These are phyloP conservation scores for Colletotrichum sp. DNA, from an alignment of 2,329 filamentous ascomycete species.

Conservation along the genomic window DNA sequence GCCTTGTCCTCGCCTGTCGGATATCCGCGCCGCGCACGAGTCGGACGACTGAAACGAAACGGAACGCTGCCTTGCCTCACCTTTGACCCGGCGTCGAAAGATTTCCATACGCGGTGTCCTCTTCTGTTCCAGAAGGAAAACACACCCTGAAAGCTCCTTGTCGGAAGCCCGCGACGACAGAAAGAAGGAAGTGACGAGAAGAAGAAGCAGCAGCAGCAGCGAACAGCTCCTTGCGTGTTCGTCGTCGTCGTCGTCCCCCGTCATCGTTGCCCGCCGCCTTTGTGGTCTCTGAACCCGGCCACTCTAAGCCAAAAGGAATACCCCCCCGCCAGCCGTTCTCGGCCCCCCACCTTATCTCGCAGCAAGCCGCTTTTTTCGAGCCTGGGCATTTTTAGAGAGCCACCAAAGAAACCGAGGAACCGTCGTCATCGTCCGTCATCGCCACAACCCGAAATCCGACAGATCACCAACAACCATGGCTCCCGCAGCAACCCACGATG, in stretches of 20 bases:
- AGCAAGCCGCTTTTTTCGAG: slow-evolving; percentile 12
- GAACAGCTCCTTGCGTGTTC: background rate
- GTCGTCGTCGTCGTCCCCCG: background rate
- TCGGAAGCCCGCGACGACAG: background rate
- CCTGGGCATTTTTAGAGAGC: slow-evolving; percentile 1
- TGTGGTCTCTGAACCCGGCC: background rate
- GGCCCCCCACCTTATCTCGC: slow-evolving; percentile 19
- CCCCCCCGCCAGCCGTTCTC: slow-evolving; percentile 18
- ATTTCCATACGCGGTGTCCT: background rate
- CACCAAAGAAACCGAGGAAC: background rate
- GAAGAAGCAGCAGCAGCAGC: background rate
- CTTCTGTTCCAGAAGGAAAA: background rate
- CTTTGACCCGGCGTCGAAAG: slow-evolving; percentile 3
- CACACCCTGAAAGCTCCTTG: background rate
- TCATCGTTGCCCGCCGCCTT: background rate
- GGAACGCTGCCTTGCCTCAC: background rate
- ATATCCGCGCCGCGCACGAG: background rate
- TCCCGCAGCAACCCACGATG: slow-evolving; percentile 38
- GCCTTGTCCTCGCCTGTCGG: background rate
- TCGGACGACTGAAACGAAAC: slow-evolving; percentile 4
- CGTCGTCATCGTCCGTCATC: slow-evolving; percentile 15
- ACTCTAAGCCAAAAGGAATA: background rate
- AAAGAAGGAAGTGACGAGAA: background rate
- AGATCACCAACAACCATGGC: slow-evolving; percentile 32
- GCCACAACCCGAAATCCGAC: background rate